A percentile compares a stretch with the other conserved stretches of the same genome.
These are phyloP conservation scores for Carex arenaria DNA, from an alignment of 202 grass and related monocot species.

Conservation along the genomic window DNA sequence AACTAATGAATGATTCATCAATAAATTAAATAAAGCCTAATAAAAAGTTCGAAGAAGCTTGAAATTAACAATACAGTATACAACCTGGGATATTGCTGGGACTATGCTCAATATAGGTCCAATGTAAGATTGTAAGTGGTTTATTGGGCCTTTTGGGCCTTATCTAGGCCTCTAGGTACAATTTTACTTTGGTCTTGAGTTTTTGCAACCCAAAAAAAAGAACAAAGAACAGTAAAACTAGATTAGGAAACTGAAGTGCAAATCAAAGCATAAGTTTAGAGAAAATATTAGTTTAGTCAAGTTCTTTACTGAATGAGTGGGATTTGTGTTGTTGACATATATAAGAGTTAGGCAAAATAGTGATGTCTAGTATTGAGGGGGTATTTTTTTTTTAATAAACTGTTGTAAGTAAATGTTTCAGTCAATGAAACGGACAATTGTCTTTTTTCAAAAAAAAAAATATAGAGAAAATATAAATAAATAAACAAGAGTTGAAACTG, in stretches of 20 bases:
- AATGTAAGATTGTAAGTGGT: background rate
- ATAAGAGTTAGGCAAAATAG: no score
- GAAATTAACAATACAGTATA: background rate
- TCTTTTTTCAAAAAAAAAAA: no score
- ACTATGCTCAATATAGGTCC: background rate
- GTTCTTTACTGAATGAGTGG: no score
- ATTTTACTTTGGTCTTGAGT: background rate
- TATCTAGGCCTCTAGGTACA: background rate
- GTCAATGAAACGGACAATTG: no score
- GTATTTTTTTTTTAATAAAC: no score
- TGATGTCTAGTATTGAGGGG: no score
- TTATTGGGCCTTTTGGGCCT: background rate
- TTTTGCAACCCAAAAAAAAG: no score
- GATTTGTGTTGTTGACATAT: no score
- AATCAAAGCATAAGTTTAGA: background rate
- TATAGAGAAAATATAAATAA: background rate
- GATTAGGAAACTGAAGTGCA: background rate
- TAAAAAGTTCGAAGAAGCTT: no score
- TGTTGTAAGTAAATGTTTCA: no score
- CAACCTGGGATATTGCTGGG: background rate
- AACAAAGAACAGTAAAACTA: no score
- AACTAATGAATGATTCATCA: background rate
- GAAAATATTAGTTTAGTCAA: no score
- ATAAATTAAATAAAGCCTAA: background rate
- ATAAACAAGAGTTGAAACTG: constrained; percentile 6